Percentiles rank a stretch among this genome's conserved stretches.
Evolutionary conservation across 1,139 yeast species (phyloP).

Genomic region (Saccharomycopsis hybrid): DNA sequence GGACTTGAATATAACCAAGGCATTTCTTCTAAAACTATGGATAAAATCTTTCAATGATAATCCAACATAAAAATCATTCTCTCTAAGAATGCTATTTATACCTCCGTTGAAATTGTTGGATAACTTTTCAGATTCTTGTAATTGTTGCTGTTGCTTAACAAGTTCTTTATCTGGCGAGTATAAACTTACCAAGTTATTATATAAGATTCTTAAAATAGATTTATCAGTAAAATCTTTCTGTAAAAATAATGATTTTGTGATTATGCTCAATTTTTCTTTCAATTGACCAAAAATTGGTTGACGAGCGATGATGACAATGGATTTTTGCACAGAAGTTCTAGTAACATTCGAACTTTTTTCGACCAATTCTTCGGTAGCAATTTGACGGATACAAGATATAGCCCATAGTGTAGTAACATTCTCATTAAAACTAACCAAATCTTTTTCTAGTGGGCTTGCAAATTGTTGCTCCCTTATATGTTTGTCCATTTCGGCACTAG

Average conservation of each 20-base stretch:
- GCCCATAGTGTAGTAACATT: conserved; percentile 77
- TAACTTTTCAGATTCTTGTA: conserved; percentile 22
- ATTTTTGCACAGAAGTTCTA: conserved; percentile 85
- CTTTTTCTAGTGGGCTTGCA: conserved; percentile 23
- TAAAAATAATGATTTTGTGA: conserved; percentile 77
- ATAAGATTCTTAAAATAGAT: conserved; percentile 60
- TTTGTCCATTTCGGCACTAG: conserved; percentile 24
- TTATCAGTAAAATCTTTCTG: conserved; percentile 74
- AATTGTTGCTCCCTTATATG: conserved; percentile 20
- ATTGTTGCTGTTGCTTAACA: background rate
- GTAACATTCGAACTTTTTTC: conserved; percentile 64
- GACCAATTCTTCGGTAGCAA: conserved; percentile 55
- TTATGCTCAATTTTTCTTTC: conserved; percentile 82
- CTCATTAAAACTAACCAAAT: conserved; percentile 30
- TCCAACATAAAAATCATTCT: conserved; percentile 64
- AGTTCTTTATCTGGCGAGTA: conserved; percentile 29
- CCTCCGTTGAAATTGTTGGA: conserved; percentile 16
- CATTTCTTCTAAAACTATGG: conserved; percentile 49
- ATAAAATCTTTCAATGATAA: conserved; percentile 65
- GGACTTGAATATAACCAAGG: conserved; percentile 70
- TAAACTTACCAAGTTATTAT: conserved; percentile 55
- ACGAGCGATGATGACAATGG: conserved; percentile 79
- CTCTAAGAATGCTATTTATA: conserved; percentile 32
- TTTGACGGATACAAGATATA: conserved; percentile 86
- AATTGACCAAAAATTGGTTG: conserved; percentile 86